Evolutionary conservation across 805 yeast genomes (phyloP).

Genomic region (Metschnikowia corniflorae): DNA sequence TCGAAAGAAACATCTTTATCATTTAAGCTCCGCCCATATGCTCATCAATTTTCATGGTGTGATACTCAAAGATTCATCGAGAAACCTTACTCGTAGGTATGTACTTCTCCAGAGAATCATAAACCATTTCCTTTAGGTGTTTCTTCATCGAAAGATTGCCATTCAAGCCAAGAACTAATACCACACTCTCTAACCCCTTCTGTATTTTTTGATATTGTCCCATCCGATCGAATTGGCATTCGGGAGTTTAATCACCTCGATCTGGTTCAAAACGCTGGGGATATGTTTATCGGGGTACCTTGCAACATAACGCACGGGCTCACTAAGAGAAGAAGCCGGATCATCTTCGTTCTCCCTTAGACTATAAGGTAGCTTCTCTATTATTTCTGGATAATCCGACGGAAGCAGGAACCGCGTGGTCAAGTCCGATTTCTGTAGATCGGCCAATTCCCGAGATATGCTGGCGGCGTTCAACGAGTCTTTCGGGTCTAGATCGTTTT

Average conservation of each 20-base stretch:
- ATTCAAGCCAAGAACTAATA: background rate
- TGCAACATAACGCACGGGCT: constrained; percentile 33
- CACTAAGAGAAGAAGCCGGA: constrained; percentile 24
- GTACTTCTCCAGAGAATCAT: too few relatives aligned
- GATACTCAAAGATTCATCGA: too few relatives aligned
- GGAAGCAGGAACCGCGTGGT: constrained; percentile 33
- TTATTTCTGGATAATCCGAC: constrained; percentile 29
- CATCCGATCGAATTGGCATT: constrained; percentile 42
- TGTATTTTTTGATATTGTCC: constrained; percentile 40
- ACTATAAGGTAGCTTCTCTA: constrained; percentile 31
- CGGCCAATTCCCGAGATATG: constrained; percentile 11
- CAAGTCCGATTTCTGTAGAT: constrained; percentile 16
- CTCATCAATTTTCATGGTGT: too few relatives aligned
- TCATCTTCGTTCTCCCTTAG: constrained; percentile 23
- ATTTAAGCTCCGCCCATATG: too few relatives aligned
- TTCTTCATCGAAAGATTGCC: too few relatives aligned
- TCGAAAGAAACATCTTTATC: too few relatives aligned
- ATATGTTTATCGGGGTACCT: constrained; percentile 28
- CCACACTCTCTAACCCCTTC: background rate
- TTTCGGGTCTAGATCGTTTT: constrained; percentile 3
- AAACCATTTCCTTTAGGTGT: background rate
- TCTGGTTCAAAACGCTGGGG: constrained; percentile 33
- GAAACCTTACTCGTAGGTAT: too few relatives aligned
- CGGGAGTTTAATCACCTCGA: constrained; percentile 41
- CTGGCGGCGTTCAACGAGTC: background rate